Conservation (phyloP, 1,139 yeast species). For the Sugiyamaella pinicola region DNA sequence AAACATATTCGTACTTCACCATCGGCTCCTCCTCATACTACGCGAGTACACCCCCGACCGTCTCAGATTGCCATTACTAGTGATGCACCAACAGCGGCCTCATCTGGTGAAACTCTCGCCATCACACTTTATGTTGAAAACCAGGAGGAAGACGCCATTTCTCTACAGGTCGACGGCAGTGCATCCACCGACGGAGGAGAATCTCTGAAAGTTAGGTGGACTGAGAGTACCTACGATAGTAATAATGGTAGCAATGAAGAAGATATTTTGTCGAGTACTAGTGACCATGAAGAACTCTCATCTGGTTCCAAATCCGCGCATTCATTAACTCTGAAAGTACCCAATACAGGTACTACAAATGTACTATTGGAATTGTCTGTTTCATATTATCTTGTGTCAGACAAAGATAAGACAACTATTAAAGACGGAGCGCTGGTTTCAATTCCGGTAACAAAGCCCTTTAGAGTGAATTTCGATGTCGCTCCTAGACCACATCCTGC, state of each 20-base stretch:
- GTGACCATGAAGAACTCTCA: conserved; percentile 6
- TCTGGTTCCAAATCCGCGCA: conserved; percentile 16
- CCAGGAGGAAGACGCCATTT: conserved; percentile 36
- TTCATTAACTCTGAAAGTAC: conserved; percentile 30
- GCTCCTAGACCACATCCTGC: conserved; percentile 39
- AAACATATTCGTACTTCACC: conserved; percentile 16
- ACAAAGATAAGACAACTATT: conserved; percentile 35
- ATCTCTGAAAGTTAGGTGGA: conserved; percentile 17
- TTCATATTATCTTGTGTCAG: conserved; percentile 34
- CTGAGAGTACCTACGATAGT: background rate
- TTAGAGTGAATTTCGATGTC: conserved; percentile 41
- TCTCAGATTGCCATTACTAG: conserved; percentile 32
- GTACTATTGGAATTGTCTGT: conserved; percentile 36
- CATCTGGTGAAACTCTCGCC: conserved; percentile 38
- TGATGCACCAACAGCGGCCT: conserved; percentile 31
- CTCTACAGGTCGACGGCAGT: conserved; percentile 31
- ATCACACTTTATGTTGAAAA: conserved; percentile 32
- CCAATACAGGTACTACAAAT: conserved; percentile 28
- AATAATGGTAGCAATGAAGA: conserved; percentile 1
- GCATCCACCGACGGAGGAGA: conserved; percentile 28
- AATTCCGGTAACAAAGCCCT: conserved; percentile 39
- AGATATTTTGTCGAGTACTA: no score
- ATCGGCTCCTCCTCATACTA: conserved; percentile 10
- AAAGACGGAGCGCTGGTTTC: conserved; percentile 32
- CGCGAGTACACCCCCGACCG: conserved; percentile 37